A percentile compares a stretch with the other conserved stretches of the same genome.
Conservation (phyloP, 371 early-diverging fungal species). For the Mortierella sp. region DNA sequence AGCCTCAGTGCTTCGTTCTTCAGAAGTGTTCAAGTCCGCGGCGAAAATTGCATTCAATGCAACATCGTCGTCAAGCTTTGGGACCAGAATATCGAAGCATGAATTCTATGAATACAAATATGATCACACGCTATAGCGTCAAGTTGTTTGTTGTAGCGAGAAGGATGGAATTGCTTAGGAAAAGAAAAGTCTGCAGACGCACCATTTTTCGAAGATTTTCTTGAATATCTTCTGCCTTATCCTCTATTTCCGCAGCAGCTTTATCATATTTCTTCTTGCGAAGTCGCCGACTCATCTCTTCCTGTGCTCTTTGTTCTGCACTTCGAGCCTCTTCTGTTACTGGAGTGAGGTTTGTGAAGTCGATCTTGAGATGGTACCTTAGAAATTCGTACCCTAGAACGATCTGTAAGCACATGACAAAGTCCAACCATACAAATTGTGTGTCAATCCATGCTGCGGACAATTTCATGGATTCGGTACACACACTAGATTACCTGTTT, state of each 20-base stretch:
- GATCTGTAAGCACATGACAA: constrained; percentile 29
- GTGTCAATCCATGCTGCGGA: background rate
- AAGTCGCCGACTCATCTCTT: constrained; percentile 36
- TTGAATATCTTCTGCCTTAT: constrained; percentile 60
- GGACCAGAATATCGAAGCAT: constrained; percentile 71
- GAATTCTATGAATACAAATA: constrained; percentile 46
- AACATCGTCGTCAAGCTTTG: constrained; percentile 55
- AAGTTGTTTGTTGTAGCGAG: background rate
- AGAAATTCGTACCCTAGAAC: constrained; percentile 70
- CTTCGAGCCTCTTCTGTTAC: constrained; percentile 48
- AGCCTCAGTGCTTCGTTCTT: background rate
- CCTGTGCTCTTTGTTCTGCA: constrained; percentile 31
- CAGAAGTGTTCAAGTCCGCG: background rate
- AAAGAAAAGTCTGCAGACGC: background rate
- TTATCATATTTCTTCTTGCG: constrained; percentile 61
- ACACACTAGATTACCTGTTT: constrained; percentile 46
- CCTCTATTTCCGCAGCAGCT: constrained; percentile 59
- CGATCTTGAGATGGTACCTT: constrained; percentile 56
- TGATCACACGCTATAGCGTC: background rate
- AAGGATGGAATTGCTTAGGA: background rate
- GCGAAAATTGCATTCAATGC: constrained; percentile 31
- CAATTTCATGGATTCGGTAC: background rate
- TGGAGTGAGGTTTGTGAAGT: constrained; percentile 56
- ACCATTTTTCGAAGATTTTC: constrained; percentile 69
- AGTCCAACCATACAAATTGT: background rate